Evolutionary conservation across 1,284 basidiomycete species (phyloP).

Genomic region (Marasmius oreades): DNA sequence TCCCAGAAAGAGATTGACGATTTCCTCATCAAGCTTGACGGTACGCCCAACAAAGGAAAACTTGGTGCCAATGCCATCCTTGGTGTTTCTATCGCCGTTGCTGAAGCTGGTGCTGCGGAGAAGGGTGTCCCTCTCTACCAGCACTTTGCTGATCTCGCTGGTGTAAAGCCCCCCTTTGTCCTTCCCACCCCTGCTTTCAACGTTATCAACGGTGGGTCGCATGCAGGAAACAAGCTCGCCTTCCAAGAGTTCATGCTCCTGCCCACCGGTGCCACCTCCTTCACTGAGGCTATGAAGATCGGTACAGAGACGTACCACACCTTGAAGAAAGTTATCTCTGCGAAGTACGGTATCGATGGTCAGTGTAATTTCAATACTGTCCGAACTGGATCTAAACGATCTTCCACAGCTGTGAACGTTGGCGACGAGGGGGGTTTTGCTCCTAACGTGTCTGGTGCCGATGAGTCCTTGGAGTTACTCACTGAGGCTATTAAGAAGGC

Average conservation of each 20-base stretch:
- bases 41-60: conserved; percentile 98
- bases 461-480: conserved; percentile 96
- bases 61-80: conserved; percentile 99
- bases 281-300: conserved; percentile 98
- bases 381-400: conserved; percentile 13
- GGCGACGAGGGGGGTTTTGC: conserved; percentile 99
- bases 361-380: conserved; percentile 23
- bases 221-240: conserved; percentile 98
- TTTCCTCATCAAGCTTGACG: conserved; percentile 98
- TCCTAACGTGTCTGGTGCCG: conserved; percentile 95
- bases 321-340: conserved; percentile 98
- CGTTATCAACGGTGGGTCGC: conserved; percentile 99
- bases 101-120: conserved; percentile 91
- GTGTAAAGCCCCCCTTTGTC: conserved; percentile 89
- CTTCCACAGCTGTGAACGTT: conserved; percentile 85
- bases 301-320: conserved; percentile 99
- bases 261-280: conserved; percentile 87
- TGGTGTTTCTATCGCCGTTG: conserved; percentile 95
- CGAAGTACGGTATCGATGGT: conserved; percentile 99
- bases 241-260: conserved; percentile 99
- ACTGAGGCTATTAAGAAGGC: conserved; percentile 96
- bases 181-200: conserved; percentile 95
- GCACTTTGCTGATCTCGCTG: conserved; percentile 94
- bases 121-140: conserved; percentile 95
- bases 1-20: conserved; percentile 97